Evolutionary conservation across 2,329 filamentous ascomycete genomes (phyloP).

Genomic region (Tricladium varicosporioides): DNA sequence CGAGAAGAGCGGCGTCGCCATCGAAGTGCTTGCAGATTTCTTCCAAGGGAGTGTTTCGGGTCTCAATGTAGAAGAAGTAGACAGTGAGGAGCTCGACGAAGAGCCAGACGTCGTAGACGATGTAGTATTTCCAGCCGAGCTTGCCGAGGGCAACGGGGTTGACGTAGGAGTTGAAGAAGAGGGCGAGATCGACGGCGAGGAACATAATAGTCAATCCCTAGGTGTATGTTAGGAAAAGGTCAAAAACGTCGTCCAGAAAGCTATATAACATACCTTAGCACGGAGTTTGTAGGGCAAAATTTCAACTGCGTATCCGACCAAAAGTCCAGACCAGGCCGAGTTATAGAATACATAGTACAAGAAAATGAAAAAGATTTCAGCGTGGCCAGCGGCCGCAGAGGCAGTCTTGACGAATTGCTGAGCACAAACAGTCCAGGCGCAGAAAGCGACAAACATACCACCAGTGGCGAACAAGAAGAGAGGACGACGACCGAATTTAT

Average conservation of each 20-base stretch:
- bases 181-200: slow-evolving; percentile 42
- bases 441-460: slow-evolving; percentile 26
- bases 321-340: slow-evolving; percentile 30
- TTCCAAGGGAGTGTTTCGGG: slow-evolving; percentile 42
- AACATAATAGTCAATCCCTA: slow-evolving; percentile 42
- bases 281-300: slow-evolving; percentile 31
- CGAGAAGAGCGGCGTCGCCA: slow-evolving; percentile 38
- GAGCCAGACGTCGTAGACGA: slow-evolving; percentile 40
- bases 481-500: slow-evolving; percentile 31
- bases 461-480: slow-evolving; percentile 26
- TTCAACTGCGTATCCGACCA: slow-evolving; percentile 30
- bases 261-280: slow-evolving; percentile 21
- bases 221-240: neutral
- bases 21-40: slow-evolving; percentile 46
- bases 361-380: slow-evolving; percentile 46
- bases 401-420: slow-evolving; percentile 17
- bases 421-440: slow-evolving; percentile 25
- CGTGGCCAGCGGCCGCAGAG: slow-evolving; percentile 15
- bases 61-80: slow-evolving; percentile 40
- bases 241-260: too few relatives aligned
- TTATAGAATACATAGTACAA: slow-evolving; percentile 46
- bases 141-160: slow-evolving; percentile 41
- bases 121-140: slow-evolving; percentile 43
- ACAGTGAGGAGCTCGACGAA: slow-evolving; percentile 27
- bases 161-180: slow-evolving; percentile 45